phyloP scores from a whole-genome alignment of 805 yeast species.

The Schizosaccharomyces lindneri region DNA sequence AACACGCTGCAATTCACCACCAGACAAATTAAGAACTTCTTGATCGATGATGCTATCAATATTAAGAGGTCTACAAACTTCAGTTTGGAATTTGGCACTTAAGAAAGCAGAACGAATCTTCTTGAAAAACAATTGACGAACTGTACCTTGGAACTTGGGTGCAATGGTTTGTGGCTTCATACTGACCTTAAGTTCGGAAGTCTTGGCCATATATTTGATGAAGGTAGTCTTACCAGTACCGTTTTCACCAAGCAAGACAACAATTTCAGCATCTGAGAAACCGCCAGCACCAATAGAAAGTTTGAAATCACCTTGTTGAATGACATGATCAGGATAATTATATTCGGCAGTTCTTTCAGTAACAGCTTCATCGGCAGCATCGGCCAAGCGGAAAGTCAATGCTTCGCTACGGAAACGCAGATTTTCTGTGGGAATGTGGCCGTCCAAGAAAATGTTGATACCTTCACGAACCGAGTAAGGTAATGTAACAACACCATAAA shows the following conservation, averaged over 20 bases:
- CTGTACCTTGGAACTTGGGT: conserved; percentile 96
- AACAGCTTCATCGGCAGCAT: conserved; percentile 55
- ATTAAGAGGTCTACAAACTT: conserved; percentile 82
- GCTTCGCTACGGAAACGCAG: conserved; percentile 91
- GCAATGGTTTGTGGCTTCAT: conserved; percentile 99
- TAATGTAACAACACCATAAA: conserved; percentile 92
- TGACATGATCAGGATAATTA: conserved; percentile 56
- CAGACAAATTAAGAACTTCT: conserved; percentile 90
- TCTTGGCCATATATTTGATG: conserved; percentile 75
- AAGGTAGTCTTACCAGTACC: conserved; percentile 99
- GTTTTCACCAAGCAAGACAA: conserved; percentile 98
- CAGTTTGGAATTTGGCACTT: conserved; percentile 94
- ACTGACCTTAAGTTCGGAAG: conserved; percentile 74
- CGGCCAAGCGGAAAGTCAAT: conserved; percentile 75
- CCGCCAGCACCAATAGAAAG: conserved; percentile 64
- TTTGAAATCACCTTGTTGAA: conserved; percentile 91
- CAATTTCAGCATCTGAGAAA: conserved; percentile 84
- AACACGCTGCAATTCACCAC: conserved; percentile 99
- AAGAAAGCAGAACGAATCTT: conserved; percentile 83
- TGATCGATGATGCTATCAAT: conserved; percentile 90
- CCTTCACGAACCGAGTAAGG: conserved; percentile 98
- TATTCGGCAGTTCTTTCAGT: conserved; percentile 59
- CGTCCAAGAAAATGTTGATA: conserved; percentile 92
- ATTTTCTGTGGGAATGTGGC: conserved; percentile 91
- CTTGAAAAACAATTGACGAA: conserved; percentile 88